A percentile compares a stretch with the other conserved stretches of the same genome.
Evolutionary conservation across 2,329 filamentous ascomycete species (phyloP).

Genomic region (Alternaria novae-zelandiae): DNA sequence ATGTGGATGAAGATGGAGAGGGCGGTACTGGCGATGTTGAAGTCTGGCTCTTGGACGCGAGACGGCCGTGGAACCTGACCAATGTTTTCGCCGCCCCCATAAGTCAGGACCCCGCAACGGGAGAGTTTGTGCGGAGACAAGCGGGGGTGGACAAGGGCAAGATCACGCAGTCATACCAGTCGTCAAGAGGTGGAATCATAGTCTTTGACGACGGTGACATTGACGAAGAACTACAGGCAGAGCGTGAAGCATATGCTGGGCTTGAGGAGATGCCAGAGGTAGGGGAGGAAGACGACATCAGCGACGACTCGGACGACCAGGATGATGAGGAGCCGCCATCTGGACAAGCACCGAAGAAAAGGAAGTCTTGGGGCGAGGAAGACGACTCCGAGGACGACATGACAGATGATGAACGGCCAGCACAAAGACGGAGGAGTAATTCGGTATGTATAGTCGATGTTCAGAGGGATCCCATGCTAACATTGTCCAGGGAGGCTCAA

Average conservation of each 20-base stretch:
- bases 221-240: constrained; percentile 75
- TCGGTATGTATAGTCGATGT: constrained; percentile 65
- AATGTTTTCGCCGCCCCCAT: constrained; percentile 82
- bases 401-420: constrained; percentile 76
- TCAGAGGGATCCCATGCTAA: constrained; percentile 1
- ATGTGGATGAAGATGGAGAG: constrained; percentile 68
- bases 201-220: constrained; percentile 98
- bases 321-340: constrained; percentile 45
- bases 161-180: constrained; percentile 73
- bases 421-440: constrained; percentile 84
- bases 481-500: constrained; percentile 58
- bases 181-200: constrained; percentile 84
- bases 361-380: constrained; percentile 58
- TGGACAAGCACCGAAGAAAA: constrained; percentile 47
- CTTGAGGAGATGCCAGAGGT: constrained; percentile 89
- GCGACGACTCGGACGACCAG: constrained; percentile 58
- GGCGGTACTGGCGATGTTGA: constrained; percentile 80
- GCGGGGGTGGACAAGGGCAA: constrained; percentile 75
- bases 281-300: constrained; percentile 72
- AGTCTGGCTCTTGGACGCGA: constrained; percentile 91
- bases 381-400: constrained; percentile 67
- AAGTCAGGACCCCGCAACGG: constrained; percentile 54
- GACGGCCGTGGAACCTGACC: constrained; percentile 90
- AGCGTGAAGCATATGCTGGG: constrained; percentile 84
- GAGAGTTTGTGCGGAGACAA: constrained; percentile 59